Base-by-base conservation (phyloP, 257 asterid species). In the Jaltomata sinuosa region DNA sequence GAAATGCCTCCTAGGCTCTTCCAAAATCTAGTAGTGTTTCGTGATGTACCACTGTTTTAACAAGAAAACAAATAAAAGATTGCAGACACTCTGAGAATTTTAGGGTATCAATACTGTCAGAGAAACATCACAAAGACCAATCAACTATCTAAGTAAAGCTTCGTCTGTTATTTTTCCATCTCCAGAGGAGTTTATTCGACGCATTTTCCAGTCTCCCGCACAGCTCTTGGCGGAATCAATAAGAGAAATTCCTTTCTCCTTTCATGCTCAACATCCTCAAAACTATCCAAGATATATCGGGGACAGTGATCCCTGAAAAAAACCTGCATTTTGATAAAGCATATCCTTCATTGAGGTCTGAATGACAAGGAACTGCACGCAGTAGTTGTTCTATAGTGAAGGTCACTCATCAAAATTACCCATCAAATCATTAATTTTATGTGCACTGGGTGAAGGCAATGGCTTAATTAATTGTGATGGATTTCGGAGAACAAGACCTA, bases 221-320 rank as follows among this genome's bases (percentile, higher is more conserved):
- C 93, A 68, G 85, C n/a, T n/a, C n/a, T n/a, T n/a, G n/a, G n/a
- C n/a, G n/a, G n/a, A n/a, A n/a, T n/a, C n/a, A n/a, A n/a, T n/a
- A n/a, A n/a, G n/a, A n/a, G n/a, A n/a, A n/a, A n/a, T n/a, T n/a
- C n/a, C n/a, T n/a, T 87, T 83, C 83, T 87, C 91, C 94, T 92
- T 83, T 91, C 98, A 83, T 95, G 94, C 90, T 95, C 98, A 15
- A 87, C 88, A 57, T 93, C 98, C 87, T 93, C 98, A 84, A 95
- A 95, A 36, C 72, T 85, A 90, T 95, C 98, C 84, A 95, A 85
- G 65, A 95, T 94, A 86, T 87, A 88, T 95, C 98, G n/a, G 88
- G 89, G 50, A 92, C 91, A 64, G 95, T 95, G 87, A 95, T 88
- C 67, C 91, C 98, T 6, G 74, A n/a, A 53, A 32, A 95, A 94